Evolutionary conservation across 192 early-diverging fungal genomes (phyloP).

Genomic region (Neocallimastix lanati): DNA sequence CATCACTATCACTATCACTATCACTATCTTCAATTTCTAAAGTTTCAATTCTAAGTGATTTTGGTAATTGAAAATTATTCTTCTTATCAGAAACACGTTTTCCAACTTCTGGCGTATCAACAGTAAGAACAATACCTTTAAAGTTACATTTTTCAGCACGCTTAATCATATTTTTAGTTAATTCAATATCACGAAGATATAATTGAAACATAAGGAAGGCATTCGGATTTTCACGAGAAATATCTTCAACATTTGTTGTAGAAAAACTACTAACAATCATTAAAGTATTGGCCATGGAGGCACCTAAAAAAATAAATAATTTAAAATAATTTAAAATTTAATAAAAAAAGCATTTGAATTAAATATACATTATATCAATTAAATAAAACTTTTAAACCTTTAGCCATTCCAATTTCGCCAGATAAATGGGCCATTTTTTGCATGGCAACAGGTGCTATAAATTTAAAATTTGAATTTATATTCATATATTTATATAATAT

Average conservation of each 20-base stretch:
- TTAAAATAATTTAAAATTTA: no score
- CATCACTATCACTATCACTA: background rate
- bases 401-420: background rate
- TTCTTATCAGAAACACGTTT: background rate
- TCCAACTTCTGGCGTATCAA: background rate
- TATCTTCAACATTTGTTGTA: background rate
- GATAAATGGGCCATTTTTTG: conserved; percentile 43
- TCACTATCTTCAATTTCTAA: background rate
- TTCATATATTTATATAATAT: no score
- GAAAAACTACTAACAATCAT: background rate
- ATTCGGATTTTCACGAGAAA: background rate
- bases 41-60: background rate
- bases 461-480: no score
- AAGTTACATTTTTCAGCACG: background rate
- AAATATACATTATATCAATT: no score
- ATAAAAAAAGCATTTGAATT: no score
- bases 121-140: background rate
- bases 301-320: background rate
- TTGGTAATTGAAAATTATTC: background rate
- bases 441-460: conserved; percentile 57
- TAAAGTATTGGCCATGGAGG: background rate
- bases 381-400: background rate
- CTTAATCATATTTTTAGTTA: background rate
- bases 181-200: background rate
- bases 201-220: background rate